These are phyloP conservation scores for Pleurotus pulmonarius DNA, from an alignment of 768 basidiomycete genomes.

Conservation along the genomic window DNA sequence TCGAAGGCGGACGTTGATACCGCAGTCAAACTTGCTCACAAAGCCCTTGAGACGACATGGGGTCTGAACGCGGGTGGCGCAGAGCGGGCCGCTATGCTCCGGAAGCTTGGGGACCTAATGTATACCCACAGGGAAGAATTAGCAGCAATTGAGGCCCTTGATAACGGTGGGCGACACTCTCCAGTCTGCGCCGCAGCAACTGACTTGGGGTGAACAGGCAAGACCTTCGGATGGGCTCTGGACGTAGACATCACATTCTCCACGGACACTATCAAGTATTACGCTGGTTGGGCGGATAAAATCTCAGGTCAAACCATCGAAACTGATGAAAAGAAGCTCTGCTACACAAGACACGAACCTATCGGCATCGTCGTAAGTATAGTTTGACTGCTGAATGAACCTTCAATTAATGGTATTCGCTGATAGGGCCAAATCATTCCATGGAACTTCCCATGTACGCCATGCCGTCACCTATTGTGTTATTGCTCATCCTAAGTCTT, in stretches of 20 bases:
- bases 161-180: conserved; percentile 43
- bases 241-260: conserved; percentile 40
- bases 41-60: conserved; percentile 59
- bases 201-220: conserved; percentile 30
- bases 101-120: conserved; percentile 55
- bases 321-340: conserved; percentile 44
- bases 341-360: conserved; percentile 63
- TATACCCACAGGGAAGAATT: conserved; percentile 53
- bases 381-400: conserved; percentile 18
- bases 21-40: conserved; percentile 60
- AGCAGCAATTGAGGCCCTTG: conserved; percentile 62
- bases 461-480: no score
- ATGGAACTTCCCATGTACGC: conserved; percentile 48
- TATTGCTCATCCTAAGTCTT: neutral
- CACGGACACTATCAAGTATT: conserved; percentile 42
- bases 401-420: conserved; percentile 36
- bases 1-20: conserved; percentile 59
- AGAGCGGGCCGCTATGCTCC: conserved; percentile 45
- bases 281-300: conserved; percentile 60
- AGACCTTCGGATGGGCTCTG: conserved; percentile 47
- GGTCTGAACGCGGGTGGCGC: conserved; percentile 48
- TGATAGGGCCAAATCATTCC: conserved; percentile 51
- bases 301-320: conserved; percentile 32
- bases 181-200: neutral
- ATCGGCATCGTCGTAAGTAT: conserved; percentile 39